A percentile compares a stretch with the other conserved stretches of the same genome.
Conservation (phyloP, 768 basidiomycete genomes). For the Boletus rufocinnamomeus region DNA sequence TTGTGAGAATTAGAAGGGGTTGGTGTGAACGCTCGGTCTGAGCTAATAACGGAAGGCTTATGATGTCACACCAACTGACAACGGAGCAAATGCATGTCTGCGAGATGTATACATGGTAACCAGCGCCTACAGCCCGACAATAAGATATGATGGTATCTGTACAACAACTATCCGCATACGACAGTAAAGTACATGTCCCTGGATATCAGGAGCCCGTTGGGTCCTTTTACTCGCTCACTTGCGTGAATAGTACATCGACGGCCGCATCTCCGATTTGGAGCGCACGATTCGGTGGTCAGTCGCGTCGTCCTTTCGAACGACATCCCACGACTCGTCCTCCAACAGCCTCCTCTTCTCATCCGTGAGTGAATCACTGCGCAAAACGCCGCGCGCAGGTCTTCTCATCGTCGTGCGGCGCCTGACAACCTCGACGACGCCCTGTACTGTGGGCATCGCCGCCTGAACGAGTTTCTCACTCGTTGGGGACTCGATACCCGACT, state of each 20-base stretch:
- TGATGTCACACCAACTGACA: neutral
- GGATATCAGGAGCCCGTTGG: neutral
- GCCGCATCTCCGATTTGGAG: constrained; percentile 31
- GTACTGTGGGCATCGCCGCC: constrained; percentile 43
- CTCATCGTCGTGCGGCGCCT: constrained; percentile 23
- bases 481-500: constrained; percentile 20
- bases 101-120: neutral
- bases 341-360: constrained; percentile 27
- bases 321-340: constrained; percentile 21
- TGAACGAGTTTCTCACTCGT: constrained; percentile 32
- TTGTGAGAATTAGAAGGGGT: neutral
- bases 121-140: constrained; percentile 9
- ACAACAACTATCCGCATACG: neutral
- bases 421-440: constrained; percentile 36
- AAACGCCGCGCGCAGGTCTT: constrained; percentile 1
- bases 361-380: constrained; percentile 12
- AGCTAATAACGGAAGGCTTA: neutral
- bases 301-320: constrained; percentile 15
- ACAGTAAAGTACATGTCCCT: neutral
- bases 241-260: constrained; percentile 19
- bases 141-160: constrained; percentile 5
- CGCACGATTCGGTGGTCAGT: constrained; percentile 14
- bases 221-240: constrained; percentile 6
- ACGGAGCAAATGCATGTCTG: neutral
- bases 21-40: neutral